Evolutionary conservation across 352 stramenopile species (phyloP), one percentile per base, ranked within the genome.

Genomic region (Phytophthora hybrid): DNA sequence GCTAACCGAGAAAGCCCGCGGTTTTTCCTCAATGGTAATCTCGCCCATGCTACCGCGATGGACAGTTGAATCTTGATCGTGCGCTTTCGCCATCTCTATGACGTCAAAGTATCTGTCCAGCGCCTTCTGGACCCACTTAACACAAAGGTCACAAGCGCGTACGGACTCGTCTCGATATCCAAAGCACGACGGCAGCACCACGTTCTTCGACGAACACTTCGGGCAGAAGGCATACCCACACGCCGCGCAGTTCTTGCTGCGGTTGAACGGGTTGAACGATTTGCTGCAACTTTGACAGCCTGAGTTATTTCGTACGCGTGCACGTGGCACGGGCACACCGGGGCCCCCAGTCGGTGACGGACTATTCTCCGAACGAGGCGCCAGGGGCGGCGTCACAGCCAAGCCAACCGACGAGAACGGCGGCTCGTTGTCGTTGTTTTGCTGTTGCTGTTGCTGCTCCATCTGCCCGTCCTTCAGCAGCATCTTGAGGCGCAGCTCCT

Each of bases 181-280:
- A 76, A 93, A 95, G 68, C 74, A 71, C 26, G 70, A 71, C 5
- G 86, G 88, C 55, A 95, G 64, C 21, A 90, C 59, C 46, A 92
- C 72, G 19, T 82, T 81, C 31, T 82, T 78, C 11, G 85, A 81
- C 5, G 84, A 73, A 47, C 87, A 95, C 44, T 93, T 93, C 26
- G 78, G 77, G 58, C 88, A 94, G 60, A 82, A 93, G 11, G 81
- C 61, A 65, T 82, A 85, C 9, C 88, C 88, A 32, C 88, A 94
- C 10, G 77, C 69, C 18, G 71, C 64, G 74, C 88, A 94, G 46
- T 88, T 80, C 49, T 79, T 81, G 47, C 82, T 87, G 29, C 87
- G 88, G 58, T 93, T 80, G 64, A 94, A 94, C 5, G 88, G 75
- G 39, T 82, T 88, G 63, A 94, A 93, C 31, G 79, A 93, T 46